These are phyloP conservation scores for Leonotis leonurus DNA, from an alignment of 257 asterid genomes.

Conservation along the genomic window DNA sequence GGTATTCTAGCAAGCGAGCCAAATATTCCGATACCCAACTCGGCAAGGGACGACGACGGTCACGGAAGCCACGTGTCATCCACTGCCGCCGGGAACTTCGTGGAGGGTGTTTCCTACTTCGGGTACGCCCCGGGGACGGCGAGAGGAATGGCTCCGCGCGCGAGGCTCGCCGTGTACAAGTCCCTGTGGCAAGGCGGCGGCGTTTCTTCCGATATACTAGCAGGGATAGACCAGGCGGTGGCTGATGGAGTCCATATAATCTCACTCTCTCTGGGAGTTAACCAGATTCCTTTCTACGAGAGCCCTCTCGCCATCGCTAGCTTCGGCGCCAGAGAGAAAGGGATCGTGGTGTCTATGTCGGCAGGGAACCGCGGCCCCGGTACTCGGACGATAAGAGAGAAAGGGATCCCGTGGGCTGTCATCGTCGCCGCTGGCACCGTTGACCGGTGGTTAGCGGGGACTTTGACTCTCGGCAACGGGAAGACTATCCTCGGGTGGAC, in stretches of 20 bases:
- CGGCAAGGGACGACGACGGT: slow-evolving; percentile 11
- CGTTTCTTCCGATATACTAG: slow-evolving; percentile 12
- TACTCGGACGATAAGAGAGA: neutral
- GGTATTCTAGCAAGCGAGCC: neutral
- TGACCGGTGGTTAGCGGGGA: slow-evolving; percentile 33
- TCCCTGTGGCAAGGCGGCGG: neutral
- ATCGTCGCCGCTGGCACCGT: slow-evolving; percentile 27
- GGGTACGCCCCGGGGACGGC: slow-evolving; percentile 19
- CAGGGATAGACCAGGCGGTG: slow-evolving; percentile 33
- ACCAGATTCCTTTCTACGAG: slow-evolving; percentile 16
- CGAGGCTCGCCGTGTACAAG: slow-evolving; percentile 14
- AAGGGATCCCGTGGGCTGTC: slow-evolving; percentile 34
- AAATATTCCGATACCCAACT: neutral
- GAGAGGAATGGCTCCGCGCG: slow-evolving; percentile 16
- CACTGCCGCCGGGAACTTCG: slow-evolving; percentile 21
- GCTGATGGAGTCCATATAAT: slow-evolving; percentile 34
- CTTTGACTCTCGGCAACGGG: slow-evolving; percentile 29
- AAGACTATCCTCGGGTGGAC: slow-evolving; percentile 28
- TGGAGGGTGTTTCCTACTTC: slow-evolving; percentile 2
- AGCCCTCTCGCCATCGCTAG: slow-evolving; percentile 25
- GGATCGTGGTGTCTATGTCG: slow-evolving; percentile 18
- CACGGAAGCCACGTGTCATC: slow-evolving; percentile 22
- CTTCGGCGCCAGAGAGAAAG: slow-evolving; percentile 33
- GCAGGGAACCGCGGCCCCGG: slow-evolving; percentile 32
- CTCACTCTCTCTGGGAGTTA: slow-evolving; percentile 7